These are phyloP conservation scores for Schrenkiella parvula DNA, from an alignment of 345 rosid genomes.

Conservation along the genomic window DNA sequence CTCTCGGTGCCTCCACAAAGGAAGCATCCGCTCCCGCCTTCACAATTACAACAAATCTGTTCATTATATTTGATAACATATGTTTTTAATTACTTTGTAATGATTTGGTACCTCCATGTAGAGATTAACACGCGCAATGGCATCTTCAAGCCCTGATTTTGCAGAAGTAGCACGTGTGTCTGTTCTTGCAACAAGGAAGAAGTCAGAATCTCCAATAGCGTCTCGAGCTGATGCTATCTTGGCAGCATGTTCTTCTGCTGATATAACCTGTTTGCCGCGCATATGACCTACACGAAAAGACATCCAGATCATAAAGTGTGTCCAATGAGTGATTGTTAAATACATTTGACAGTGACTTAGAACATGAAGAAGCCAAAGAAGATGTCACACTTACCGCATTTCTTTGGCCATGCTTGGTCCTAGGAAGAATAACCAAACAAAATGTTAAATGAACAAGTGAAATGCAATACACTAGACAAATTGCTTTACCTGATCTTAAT, in stretches of 20 bases:
- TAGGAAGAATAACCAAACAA: neutral
- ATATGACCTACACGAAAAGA: constrained; percentile 28
- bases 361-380: neutral
- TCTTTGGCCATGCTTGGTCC: constrained; percentile 61
- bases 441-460: neutral
- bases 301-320: neutral
- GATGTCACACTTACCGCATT: constrained; percentile 36
- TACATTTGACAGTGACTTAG: neutral
- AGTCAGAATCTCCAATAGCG: constrained; percentile 48
- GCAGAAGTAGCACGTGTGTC: constrained; percentile 46
- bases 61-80: neutral
- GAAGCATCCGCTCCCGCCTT: constrained; percentile 49
- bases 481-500: neutral
- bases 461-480: neutral
- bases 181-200: constrained; percentile 50
- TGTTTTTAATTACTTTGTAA: neutral
- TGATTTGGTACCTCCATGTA: constrained; percentile 23
- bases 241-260: constrained; percentile 50
- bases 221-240: constrained; percentile 48
- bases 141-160: constrained; percentile 39
- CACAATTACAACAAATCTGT: neutral
- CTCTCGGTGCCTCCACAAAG: constrained; percentile 49
- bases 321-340: neutral
- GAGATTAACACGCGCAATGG: constrained; percentile 29
- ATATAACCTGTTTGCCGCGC: constrained; percentile 49